These are phyloP conservation scores for Tylopilus felleus DNA, from an alignment of 768 basidiomycete genomes.

Conservation along the genomic window DNA sequence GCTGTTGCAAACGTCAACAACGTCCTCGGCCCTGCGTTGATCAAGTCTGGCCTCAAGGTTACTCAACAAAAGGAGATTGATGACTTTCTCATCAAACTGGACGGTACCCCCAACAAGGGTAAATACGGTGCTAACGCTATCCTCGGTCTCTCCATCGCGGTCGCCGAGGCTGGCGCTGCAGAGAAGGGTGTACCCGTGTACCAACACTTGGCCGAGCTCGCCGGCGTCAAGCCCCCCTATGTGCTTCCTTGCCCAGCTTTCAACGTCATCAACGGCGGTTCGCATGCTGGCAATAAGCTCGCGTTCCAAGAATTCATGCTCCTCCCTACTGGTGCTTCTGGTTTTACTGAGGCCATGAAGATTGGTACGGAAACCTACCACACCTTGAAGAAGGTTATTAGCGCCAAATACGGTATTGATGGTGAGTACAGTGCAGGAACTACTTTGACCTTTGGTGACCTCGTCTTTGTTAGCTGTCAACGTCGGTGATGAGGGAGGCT, in stretches of 20 bases:
- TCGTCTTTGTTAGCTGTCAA: slow-evolving; percentile 70
- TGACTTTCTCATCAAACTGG: slow-evolving; percentile 96
- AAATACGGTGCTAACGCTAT: slow-evolving; percentile 99
- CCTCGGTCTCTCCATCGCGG: slow-evolving; percentile 96
- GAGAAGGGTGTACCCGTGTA: slow-evolving; percentile 96
- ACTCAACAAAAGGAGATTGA: slow-evolving; percentile 94
- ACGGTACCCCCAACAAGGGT: slow-evolving; percentile 98
- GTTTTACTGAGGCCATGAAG: slow-evolving; percentile 97
- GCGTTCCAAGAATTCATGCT: slow-evolving; percentile 99
- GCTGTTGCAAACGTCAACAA: slow-evolving; percentile 94
- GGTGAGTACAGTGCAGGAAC: slow-evolving; percentile 46
- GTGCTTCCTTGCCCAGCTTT: slow-evolving; percentile 90
- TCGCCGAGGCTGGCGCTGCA: slow-evolving; percentile 87
- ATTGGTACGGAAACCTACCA: slow-evolving; percentile 98
- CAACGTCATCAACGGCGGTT: slow-evolving; percentile 99
- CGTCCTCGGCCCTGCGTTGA: slow-evolving; percentile 82
- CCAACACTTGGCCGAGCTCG: slow-evolving; percentile 93
- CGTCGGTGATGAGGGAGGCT: slow-evolving; percentile 99
- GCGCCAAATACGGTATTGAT: slow-evolving; percentile 98
- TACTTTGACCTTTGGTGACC: background rate
- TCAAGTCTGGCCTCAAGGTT: slow-evolving; percentile 79
- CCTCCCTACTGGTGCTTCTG: slow-evolving; percentile 86
- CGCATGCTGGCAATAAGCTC: slow-evolving; percentile 98
- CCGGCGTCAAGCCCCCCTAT: slow-evolving; percentile 92
- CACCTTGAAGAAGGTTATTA: slow-evolving; percentile 98